Evolutionary conservation across 345 rosid genomes (phyloP), one percentile per base, ranked within the genome.

Genomic region (Citrus unshiu): DNA sequence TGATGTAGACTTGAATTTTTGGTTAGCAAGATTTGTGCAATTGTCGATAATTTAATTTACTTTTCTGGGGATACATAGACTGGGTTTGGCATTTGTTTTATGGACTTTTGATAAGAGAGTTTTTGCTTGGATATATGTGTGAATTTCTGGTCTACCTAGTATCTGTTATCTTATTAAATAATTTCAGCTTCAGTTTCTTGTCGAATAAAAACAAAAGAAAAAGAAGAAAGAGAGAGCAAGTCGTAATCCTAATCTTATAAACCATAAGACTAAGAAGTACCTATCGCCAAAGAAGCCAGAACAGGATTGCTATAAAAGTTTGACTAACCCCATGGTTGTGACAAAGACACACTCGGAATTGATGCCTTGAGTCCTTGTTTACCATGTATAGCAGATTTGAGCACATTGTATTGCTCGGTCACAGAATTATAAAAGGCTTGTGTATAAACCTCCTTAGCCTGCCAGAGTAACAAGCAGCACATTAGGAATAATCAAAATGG

Each of bases 251-350:
- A 40, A 62, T 73, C 73, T 27, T 34, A 70, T 30, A 39, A 75
- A 19, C 19, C 46, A 37, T 32, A 37, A 70, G 7, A 57, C 30
- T 43, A 24, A 54, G 16, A 77, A 57, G 16, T 69, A 82, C 86
- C 85, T 82, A 19, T 79, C 25, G 14, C 70, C 30, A n/a, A 19
- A 27, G 80, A 70, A 58, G 34, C 21, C 37, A 12, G 43, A 46
- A 29, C 65, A 22, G 67, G 58, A 80, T 77, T 82, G 78, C 58
- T 70, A 67, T 65, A 70, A 35, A 78, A 82, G 70, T 72, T 65
- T 82, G 81, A 83, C 80, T 89, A 87, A 73, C 84, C 84, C 98
- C 97, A 93, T 43, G 99, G 93, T 80, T 92, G 99, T 62, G 98
- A 92, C 82, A 96, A 83, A 64, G 92, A 84, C 84, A 93, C 89